phyloP scores from a whole-genome alignment of 2,329 filamentous ascomycete species.

The Pyrenochaeta sp. region DNA sequence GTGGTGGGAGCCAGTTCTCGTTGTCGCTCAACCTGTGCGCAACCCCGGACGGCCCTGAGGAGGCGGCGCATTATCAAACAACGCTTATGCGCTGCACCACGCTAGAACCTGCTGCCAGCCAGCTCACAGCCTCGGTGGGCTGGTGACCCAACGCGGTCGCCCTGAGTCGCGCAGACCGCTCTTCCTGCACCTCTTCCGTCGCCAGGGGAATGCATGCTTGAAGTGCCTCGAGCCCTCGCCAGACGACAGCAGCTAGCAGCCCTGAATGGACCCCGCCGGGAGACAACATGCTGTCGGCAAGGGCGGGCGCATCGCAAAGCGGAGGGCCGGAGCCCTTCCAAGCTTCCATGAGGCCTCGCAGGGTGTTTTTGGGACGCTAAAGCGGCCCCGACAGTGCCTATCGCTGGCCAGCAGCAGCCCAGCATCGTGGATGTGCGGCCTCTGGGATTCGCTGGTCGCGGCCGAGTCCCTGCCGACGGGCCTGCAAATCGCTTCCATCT shows the following conservation, averaged over 20 bases:
- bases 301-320: constrained; percentile 23
- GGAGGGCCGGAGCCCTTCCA: constrained; percentile 9
- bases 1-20: constrained; percentile 1
- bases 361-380: constrained; percentile 14
- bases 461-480: constrained; percentile 25
- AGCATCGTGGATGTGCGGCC: constrained; percentile 11
- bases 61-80: constrained; percentile 37
- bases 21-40: neutral
- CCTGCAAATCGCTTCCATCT: constrained; percentile 30
- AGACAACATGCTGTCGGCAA: constrained; percentile 27
- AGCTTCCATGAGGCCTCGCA: constrained; percentile 2
- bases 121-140: constrained; percentile 33
- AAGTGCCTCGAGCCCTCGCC: constrained; percentile 7
- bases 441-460: constrained; percentile 19
- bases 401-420: constrained; percentile 15
- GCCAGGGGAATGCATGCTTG: constrained; percentile 36
- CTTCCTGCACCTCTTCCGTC: constrained; percentile 25
- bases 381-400: constrained; percentile 12
- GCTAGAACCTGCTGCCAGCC: constrained; percentile 32
- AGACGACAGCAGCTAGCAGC: constrained; percentile 19
- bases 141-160: constrained; percentile 30
- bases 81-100: constrained; percentile 32
- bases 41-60: constrained; percentile 9
- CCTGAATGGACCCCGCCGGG: constrained; percentile 11
- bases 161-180: constrained; percentile 39